These are phyloP conservation scores for Penicillium rolfsii DNA, from an alignment of 2,329 filamentous ascomycete species.

Conservation along the genomic window DNA sequence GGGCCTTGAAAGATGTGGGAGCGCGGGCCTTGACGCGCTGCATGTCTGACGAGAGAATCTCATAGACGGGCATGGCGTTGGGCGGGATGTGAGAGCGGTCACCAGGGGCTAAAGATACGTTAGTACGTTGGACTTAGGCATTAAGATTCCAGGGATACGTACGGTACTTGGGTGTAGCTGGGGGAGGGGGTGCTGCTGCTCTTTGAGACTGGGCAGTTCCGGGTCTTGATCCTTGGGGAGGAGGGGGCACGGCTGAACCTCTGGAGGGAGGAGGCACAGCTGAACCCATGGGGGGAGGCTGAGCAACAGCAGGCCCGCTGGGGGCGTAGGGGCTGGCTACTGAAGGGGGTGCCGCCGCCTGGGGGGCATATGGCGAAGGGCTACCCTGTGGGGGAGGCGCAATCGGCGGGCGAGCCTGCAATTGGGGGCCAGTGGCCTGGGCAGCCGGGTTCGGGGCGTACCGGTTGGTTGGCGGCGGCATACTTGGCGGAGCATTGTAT, in stretches of 20 bases:
- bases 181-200: conserved; percentile 46
- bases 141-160: conserved; percentile 40
- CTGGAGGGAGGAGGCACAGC: conserved; percentile 44
- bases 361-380: conserved; percentile 63
- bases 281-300: conserved; percentile 34
- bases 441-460: conserved; percentile 71
- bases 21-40: conserved; percentile 84
- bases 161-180: conserved; percentile 69
- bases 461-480: conserved; percentile 70
- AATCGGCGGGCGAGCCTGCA: conserved; percentile 52
- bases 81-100: conserved; percentile 88
- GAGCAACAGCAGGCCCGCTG: conserved; percentile 52
- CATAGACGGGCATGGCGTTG: conserved; percentile 74
- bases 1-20: conserved; percentile 80
- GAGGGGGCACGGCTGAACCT: conserved; percentile 41
- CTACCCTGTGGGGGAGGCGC: conserved; percentile 51
- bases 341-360: conserved; percentile 42
- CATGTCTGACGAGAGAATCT: conserved; percentile 82
- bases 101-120: conserved; percentile 58
- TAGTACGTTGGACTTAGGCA: conserved; percentile 20
- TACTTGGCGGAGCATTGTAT: conserved; percentile 78
- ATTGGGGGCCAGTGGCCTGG: conserved; percentile 54
- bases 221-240: conserved; percentile 49
- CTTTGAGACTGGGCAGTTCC: conserved; percentile 55
- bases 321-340: conserved; percentile 50